Base-by-base conservation (phyloP, 495 filamentous ascomycete genomes). In the Paragyromitra xinjiangensis region DNA sequence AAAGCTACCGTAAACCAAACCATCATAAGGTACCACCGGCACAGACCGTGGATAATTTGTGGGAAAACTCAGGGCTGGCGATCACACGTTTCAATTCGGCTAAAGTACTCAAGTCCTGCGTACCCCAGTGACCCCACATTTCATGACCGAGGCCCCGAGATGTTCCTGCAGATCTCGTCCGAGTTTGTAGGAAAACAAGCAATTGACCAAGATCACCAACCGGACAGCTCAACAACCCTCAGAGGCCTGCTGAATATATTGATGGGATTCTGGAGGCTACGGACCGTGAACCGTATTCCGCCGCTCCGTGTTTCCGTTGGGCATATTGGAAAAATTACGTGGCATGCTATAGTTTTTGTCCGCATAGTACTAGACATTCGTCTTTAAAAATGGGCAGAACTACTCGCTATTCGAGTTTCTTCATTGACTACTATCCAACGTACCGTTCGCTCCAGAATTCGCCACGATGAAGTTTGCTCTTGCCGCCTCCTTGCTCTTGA, bases 391-490 rank as follows among this genome's bases (percentile, higher is more conserved):
- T 69, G 65, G 42, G 19, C 48, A 4, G 22, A 77, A 55, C 59
- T 58, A 12, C 42, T 29, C 71, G 9, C 14, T 6, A 2, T 24
- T n/a, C 1, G 56, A 61, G 39, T 19, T 64, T 56, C 26, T 50
- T 29, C 26, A 64, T 56, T 22, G 11, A 64, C 24, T 14, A 4
- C 29, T 37, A 11, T 61, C 42, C 37, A 66, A 58, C 9, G 50
- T 11, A 48, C 37, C 24, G 7, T 48, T 48, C 61, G 51, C 14
- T 34, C 50, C 19, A 24, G n/a, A 48, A 22, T n/a, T 8, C 8
- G 0, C 22, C 26, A 59, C 44, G 48, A 77, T 78, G 76, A 77
- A 77, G 48, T 70, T 78, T 45, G 26, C 72, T 19, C 24, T 78
- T n/a, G 58, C 55, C 50, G 65, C 59, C 44, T 66, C 76, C 29